A percentile compares a stretch with the other conserved stretches of the same genome.
phyloP scores from a whole-genome alignment of 2,329 filamentous ascomycete species.

The Sphaerulina vaccinii region DNA sequence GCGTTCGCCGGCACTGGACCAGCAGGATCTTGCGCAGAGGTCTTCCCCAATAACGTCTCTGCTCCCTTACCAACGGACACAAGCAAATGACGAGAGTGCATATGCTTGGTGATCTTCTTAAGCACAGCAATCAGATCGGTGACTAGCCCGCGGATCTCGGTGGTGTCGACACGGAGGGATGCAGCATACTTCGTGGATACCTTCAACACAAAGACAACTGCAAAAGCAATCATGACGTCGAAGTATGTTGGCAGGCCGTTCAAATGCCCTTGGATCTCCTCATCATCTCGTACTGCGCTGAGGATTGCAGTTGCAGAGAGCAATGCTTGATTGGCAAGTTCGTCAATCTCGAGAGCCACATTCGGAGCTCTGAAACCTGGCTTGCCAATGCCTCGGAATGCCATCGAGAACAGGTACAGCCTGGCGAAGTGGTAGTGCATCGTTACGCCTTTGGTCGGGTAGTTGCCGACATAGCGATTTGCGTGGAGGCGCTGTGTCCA shows the following conservation, averaged over 20 bases:
- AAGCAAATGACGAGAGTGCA: slow-evolving; percentile 35
- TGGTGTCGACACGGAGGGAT: slow-evolving; percentile 31
- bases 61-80: slow-evolving; percentile 32
- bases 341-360: slow-evolving; percentile 33
- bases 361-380: slow-evolving; percentile 28
- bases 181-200: slow-evolving; percentile 33
- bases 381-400: slow-evolving; percentile 30
- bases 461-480: slow-evolving; percentile 32
- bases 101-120: slow-evolving; percentile 30
- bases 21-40: slow-evolving; percentile 18
- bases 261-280: slow-evolving; percentile 32
- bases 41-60: slow-evolving; percentile 30
- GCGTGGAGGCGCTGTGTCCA: slow-evolving; percentile 31
- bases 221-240: slow-evolving; percentile 37
- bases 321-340: slow-evolving; percentile 31
- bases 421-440: slow-evolving; percentile 34
- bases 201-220: slow-evolving; percentile 35
- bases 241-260: slow-evolving; percentile 36
- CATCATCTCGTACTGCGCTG: slow-evolving; percentile 27
- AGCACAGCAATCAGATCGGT: slow-evolving; percentile 30
- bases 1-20: slow-evolving; percentile 30
- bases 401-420: slow-evolving; percentile 33
- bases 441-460: slow-evolving; percentile 31
- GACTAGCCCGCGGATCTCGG: slow-evolving; percentile 29
- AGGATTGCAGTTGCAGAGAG: slow-evolving; percentile 32